Conservation (phyloP, 495 filamentous ascomycete genomes). For the Aspergillus sclerotiicarbonarius region DNA sequence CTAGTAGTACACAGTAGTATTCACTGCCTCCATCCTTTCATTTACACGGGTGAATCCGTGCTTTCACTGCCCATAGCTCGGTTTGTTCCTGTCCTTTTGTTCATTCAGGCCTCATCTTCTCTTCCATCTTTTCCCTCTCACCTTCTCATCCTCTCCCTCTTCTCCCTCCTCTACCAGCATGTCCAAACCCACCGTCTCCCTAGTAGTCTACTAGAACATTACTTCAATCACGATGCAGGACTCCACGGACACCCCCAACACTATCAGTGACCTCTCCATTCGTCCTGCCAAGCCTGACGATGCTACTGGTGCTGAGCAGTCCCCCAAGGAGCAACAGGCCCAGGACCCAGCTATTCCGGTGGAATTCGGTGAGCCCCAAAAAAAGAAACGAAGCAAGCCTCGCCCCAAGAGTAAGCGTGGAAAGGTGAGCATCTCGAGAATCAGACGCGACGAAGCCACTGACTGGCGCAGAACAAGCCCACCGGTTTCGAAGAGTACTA, state of each 20-base stretch:
- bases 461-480: conserved; percentile 38
- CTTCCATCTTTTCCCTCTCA: neutral
- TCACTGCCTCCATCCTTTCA: no score
- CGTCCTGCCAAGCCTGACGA: neutral
- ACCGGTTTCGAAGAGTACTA: conserved; percentile 72
- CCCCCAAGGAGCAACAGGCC: neutral
- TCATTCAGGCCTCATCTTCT: neutral
- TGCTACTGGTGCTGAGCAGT: neutral
- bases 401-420: conserved; percentile 48
- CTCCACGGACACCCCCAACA: neutral
- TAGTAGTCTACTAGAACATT: no score
- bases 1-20: no score
- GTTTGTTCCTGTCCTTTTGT: neutral
- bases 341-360: conserved; percentile 11
- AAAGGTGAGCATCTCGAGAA: conserved; percentile 23
- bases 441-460: neutral
- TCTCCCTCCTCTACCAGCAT: neutral
- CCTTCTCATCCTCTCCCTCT: neutral
- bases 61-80: neutral
- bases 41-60: no score
- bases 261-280: neutral
- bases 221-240: neutral
- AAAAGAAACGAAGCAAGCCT: conserved; percentile 33
- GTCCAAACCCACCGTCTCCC: neutral
- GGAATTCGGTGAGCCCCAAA: conserved; percentile 21